Percentiles rank a stretch among this genome's conserved stretches.
These are phyloP conservation scores for Acacia concinna DNA, from an alignment of 331 rosid genomes.

Conservation along the genomic window DNA sequence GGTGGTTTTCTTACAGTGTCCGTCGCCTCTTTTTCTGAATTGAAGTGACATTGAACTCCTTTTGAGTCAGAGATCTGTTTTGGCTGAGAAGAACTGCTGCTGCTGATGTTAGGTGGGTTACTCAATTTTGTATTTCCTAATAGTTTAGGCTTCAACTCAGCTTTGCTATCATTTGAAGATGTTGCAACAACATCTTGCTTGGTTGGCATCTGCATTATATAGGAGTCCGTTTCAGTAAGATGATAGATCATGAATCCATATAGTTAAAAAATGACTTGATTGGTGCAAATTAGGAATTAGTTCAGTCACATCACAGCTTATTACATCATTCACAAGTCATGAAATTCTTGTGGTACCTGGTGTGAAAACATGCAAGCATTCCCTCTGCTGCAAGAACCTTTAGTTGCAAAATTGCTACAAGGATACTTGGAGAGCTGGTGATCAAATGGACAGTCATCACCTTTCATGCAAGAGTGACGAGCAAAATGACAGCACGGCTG, in stretches of 20 bases:
- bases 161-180: constrained; percentile 38
- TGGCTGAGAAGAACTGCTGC: constrained; percentile 32
- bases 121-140: constrained; percentile 35
- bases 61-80: constrained; percentile 30
- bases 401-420: constrained; percentile 58
- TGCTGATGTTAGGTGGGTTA: constrained; percentile 34
- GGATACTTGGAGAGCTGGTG: constrained; percentile 85
- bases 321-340: constrained; percentile 4
- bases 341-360: constrained; percentile 52
- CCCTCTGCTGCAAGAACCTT: constrained; percentile 75
- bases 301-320: neutral
- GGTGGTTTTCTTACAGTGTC: constrained; percentile 32
- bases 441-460: constrained; percentile 88
- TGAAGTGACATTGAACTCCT: constrained; percentile 33
- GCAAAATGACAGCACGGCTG: constrained; percentile 84
- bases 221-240: constrained; percentile 14
- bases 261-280: neutral
- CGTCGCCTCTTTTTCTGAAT: constrained; percentile 33
- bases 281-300: neutral
- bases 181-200: constrained; percentile 44
- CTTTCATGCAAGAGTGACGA: constrained; percentile 81
- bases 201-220: constrained; percentile 44
- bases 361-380: constrained; percentile 74
- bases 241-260: neutral
- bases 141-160: constrained; percentile 41